Percentiles rank a stretch among this genome's conserved stretches.
Evolutionary conservation across 257 asterid genomes (phyloP).

Genomic region (Coffea canephora): DNA sequence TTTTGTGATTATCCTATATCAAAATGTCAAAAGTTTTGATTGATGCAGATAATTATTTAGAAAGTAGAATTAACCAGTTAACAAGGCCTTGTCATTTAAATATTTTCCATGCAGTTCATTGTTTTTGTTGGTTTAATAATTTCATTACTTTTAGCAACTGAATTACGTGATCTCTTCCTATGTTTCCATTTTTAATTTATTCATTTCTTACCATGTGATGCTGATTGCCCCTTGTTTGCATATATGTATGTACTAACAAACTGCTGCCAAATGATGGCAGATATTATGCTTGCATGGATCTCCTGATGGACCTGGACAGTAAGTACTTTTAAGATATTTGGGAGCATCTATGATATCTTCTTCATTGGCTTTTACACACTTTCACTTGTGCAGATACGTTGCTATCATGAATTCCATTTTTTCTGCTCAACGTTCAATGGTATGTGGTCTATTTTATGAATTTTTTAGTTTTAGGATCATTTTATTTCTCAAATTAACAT

Average conservation of each 20-base stretch:
- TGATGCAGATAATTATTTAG: neutral
- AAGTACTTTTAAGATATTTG: constrained; percentile 32
- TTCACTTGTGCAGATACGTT: constrained; percentile 66
- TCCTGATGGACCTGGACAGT: constrained; percentile 96
- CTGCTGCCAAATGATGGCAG: constrained; percentile 47
- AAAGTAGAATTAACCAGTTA: neutral
- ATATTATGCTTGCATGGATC: constrained; percentile 95
- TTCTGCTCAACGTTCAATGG: constrained; percentile 96
- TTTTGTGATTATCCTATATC: neutral
- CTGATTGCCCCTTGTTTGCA: neutral
- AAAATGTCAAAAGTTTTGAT: neutral
- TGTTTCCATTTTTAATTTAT: neutral
- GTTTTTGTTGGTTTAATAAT: neutral
- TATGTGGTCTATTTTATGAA: constrained; percentile 24
- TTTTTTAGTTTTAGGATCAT: neutral
- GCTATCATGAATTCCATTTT: constrained; percentile 94
- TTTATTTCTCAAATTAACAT: neutral
- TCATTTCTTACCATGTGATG: neutral
- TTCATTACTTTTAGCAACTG: neutral
- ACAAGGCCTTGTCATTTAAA: neutral
- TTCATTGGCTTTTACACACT: constrained; percentile 12
- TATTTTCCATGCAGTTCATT: neutral
- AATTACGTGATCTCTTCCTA: neutral
- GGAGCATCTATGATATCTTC: constrained; percentile 6
- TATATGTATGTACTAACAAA: constrained; percentile 21